Conservation (phyloP, 768 basidiomycete species). For the Lactarius sp. region DNA sequence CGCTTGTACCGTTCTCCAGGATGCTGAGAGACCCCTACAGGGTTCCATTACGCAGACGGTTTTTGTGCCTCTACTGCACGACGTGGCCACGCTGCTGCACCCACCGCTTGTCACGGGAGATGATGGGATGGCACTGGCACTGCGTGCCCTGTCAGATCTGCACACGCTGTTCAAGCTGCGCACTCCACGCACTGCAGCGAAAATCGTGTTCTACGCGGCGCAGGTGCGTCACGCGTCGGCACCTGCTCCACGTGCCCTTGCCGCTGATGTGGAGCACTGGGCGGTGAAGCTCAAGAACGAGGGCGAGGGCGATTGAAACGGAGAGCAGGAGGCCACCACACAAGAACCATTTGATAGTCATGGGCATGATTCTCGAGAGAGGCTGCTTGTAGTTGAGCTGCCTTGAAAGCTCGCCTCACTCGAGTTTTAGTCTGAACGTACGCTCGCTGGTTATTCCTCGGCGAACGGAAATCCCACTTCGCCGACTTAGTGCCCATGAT, state of each 20-base stretch:
- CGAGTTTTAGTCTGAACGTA: too few relatives aligned
- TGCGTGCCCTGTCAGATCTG: constrained; percentile 56
- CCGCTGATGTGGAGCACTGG: constrained; percentile 15
- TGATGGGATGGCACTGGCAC: constrained; percentile 34
- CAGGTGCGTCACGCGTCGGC: constrained; percentile 34
- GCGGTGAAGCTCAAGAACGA: constrained; percentile 10
- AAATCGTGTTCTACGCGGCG: constrained; percentile 67
- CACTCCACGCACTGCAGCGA: constrained; percentile 44
- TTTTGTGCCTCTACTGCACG: constrained; percentile 51
- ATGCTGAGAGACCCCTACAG: neutral
- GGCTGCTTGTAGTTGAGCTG: constrained; percentile 2
- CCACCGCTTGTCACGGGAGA: constrained; percentile 37
- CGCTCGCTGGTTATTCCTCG: too few relatives aligned
- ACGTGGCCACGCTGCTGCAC: constrained; percentile 49
- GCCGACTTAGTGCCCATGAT: too few relatives aligned
- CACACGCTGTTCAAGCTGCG: constrained; percentile 36
- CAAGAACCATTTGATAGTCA: neutral
- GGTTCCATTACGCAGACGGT: too few relatives aligned
- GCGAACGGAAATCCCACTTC: too few relatives aligned
- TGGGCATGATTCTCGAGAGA: neutral
- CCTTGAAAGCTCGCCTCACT: neutral
- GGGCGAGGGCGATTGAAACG: neutral
- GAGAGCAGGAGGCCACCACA: too few relatives aligned
- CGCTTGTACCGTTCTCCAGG: neutral
- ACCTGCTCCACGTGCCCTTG: constrained; percentile 1